A percentile compares a stretch with the other conserved stretches of the same genome.
These are phyloP conservation scores for Jamesozyma gamospora DNA, from an alignment of 805 yeast genomes.

Conservation along the genomic window DNA sequence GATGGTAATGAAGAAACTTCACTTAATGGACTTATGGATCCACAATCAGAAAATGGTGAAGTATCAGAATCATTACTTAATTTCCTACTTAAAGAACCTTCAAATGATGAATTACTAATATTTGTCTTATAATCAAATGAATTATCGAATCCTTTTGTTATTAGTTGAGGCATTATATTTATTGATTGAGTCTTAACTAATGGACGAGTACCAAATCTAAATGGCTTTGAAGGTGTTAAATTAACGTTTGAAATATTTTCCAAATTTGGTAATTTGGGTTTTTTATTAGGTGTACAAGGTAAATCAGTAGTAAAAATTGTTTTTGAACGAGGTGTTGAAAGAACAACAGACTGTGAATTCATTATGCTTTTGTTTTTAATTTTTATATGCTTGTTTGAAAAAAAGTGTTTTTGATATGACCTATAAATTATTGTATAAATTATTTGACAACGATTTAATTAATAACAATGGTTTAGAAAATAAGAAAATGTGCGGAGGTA, in stretches of 20 bases:
- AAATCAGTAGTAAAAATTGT: background rate
- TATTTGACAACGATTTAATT: too few species aligned
- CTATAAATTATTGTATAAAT: too few species aligned
- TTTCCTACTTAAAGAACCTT: constrained; percentile 5
- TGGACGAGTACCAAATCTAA: constrained; percentile 3
- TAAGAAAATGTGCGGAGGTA: too few species aligned
- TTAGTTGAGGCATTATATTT: constrained; percentile 2
- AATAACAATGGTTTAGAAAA: too few species aligned
- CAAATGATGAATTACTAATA: background rate
- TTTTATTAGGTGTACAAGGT: constrained; percentile 12
- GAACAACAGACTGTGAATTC: constrained; percentile 1
- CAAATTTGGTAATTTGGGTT: background rate
- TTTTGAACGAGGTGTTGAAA: constrained; percentile 13
- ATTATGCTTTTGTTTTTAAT: background rate
- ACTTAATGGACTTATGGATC: constrained; percentile 18
- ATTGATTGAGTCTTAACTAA: background rate
- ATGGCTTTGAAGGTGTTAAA: constrained; percentile 9
- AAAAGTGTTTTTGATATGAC: too few species aligned
- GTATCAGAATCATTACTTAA: constrained; percentile 8
- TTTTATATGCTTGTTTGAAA: too few species aligned
- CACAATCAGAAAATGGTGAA: constrained; percentile 12
- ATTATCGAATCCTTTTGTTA: background rate
- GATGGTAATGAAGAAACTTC: constrained; percentile 15
- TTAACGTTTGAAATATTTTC: background rate
- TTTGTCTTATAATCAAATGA: background rate